Base-by-base conservation (phyloP, 345 rosid genomes). In the Citrus sp. region DNA sequence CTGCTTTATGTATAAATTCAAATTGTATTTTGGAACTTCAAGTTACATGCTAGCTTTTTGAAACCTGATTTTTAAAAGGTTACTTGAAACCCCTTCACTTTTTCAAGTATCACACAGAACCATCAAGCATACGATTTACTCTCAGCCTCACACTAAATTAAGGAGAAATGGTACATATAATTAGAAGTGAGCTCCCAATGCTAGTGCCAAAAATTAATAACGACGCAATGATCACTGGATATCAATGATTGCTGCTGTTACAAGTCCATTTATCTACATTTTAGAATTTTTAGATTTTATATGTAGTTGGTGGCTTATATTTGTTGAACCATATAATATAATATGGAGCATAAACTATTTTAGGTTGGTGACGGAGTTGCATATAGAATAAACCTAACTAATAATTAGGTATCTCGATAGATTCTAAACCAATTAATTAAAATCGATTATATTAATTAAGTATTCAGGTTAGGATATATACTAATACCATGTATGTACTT, bases 251-350 rank as follows among this genome's bases (percentile, higher is more conserved):
- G 72, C 12, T 6, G 30, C 72, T n/a, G 30, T 38, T 46, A 19
- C 34, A 32, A 28, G 8, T 54, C 63, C 75, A 30, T 28, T 54
- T 71, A 49, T 12, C 4, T 54, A 54, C 35, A 59, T 13, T 34
- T 51, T 51, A 13, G 9, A 51, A 37, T 55, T 27, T 14, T 21
- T 32, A 59, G 16, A 5, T 78, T 32, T 66, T 21, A 35, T 27
- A 22, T 16, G 67, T 22, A 62, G 70, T 74, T 4, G 77, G 80
- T 66, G 59, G 82, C 51, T 9, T 62, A 62, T 67, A 51, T 19
- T 68, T 21, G 25, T 74, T 74, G 38, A 49, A 14, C 69, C 35
- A 67, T 77, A 64, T 37, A 34, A 67, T 65, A 40, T 58, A 58
- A 63, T 60, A 72, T 74, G 74, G 49, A 65, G 59, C 49, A 65